These are phyloP conservation scores for Plantago ovata DNA, from an alignment of 257 asterid species.

Conservation along the genomic window DNA sequence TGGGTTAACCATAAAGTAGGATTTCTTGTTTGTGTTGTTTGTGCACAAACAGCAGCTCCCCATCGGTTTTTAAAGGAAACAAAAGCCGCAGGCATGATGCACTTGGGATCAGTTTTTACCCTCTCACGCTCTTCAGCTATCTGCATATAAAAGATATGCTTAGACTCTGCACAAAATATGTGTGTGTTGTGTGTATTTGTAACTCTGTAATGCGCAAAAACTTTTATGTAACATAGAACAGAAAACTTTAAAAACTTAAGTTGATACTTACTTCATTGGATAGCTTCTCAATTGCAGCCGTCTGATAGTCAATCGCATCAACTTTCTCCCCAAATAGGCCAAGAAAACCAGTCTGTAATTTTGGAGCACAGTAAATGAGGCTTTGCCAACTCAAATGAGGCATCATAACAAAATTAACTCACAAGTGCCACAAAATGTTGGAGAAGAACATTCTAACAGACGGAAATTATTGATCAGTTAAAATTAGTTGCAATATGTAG, in stretches of 20 bases:
- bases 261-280: constrained; percentile 58
- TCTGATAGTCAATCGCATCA: constrained; percentile 77
- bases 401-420: constrained; percentile 8
- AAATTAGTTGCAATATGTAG: constrained; percentile 16
- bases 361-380: constrained; percentile 17
- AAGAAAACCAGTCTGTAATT: constrained; percentile 80
- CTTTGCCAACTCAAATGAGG: constrained; percentile 10
- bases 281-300: constrained; percentile 69
- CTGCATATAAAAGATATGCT: constrained; percentile 36
- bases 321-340: constrained; percentile 74
- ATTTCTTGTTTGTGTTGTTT: constrained; percentile 79
- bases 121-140: constrained; percentile 63
- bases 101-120: constrained; percentile 50
- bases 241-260: neutral
- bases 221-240: too few species aligned
- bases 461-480: neutral
- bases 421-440: neutral
- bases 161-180: neutral
- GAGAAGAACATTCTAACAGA: neutral
- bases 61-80: constrained; percentile 90
- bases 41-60: constrained; percentile 96
- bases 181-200: too few species aligned
- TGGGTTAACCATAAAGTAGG: constrained; percentile 90
- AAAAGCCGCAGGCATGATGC: constrained; percentile 79
- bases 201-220: too few species aligned